These are phyloP conservation scores for Podila clonocystis DNA, from an alignment of 192 early-diverging fungal genomes.

Conservation along the genomic window DNA sequence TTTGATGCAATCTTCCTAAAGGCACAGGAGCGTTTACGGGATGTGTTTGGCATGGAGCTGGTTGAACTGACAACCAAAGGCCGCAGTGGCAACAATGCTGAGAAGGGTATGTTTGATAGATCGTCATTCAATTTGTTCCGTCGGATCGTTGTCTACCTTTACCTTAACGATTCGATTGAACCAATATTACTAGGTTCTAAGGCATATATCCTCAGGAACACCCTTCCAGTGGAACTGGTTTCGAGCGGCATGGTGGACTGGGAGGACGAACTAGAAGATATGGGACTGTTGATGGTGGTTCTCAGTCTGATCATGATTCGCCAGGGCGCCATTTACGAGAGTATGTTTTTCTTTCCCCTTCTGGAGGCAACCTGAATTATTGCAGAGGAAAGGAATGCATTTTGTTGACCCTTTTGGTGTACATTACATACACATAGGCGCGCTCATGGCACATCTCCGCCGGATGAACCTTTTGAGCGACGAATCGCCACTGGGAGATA, in stretches of 20 bases:
- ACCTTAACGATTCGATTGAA: neutral
- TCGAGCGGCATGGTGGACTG: slow-evolving; percentile 45
- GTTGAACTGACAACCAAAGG: slow-evolving; percentile 59
- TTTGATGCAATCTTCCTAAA: slow-evolving; percentile 59
- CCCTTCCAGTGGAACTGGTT: slow-evolving; percentile 48
- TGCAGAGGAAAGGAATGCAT: too few species aligned
- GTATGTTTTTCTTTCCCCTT: slow-evolving; percentile 30
- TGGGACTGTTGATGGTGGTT: slow-evolving; percentile 67
- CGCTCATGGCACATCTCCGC: slow-evolving; percentile 34
- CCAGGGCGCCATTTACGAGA: slow-evolving; percentile 55
- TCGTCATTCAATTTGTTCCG: neutral
- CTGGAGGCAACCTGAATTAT: neutral
- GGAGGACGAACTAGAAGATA: slow-evolving; percentile 46
- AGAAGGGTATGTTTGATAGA: slow-evolving; percentile 22
- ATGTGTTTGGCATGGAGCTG: slow-evolving; percentile 73
- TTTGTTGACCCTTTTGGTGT: neutral
- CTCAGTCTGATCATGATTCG: slow-evolving; percentile 68
- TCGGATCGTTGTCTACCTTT: neutral
- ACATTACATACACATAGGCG: slow-evolving; percentile 24
- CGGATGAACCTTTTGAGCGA: slow-evolving; percentile 40
- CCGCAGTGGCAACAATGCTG: slow-evolving; percentile 11
- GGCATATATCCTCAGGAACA: slow-evolving; percentile 56
- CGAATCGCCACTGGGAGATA: slow-evolving; percentile 42
- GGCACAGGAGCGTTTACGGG: slow-evolving; percentile 59
- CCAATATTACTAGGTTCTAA: slow-evolving; percentile 26